Conservation (phyloP, 176 grass and related monocot species). For the Dendrocalamus sinicus region DNA sequence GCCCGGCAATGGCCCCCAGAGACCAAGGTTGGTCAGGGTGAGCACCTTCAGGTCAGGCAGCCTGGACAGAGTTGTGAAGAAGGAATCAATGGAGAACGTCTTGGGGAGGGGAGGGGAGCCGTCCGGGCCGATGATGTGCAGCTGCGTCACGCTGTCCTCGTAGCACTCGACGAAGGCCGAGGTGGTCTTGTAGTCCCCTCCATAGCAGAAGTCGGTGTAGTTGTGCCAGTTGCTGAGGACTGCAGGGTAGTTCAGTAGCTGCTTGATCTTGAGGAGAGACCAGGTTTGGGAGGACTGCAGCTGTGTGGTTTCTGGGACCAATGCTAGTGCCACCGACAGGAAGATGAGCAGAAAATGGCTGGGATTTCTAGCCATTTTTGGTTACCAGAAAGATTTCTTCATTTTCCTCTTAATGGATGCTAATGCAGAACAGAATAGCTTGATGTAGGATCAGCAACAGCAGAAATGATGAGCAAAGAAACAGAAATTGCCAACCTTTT, state of each 20-base stretch:
- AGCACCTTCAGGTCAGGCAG: slow-evolving; percentile 86
- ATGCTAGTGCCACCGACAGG: slow-evolving; percentile 59
- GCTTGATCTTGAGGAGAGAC: slow-evolving; percentile 90
- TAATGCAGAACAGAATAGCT: not conserved
- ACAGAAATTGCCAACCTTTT: not conserved
- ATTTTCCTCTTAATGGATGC: not conserved
- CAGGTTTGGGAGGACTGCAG: slow-evolving; percentile 86
- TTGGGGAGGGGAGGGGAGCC: slow-evolving; percentile 55
- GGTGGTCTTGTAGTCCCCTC: slow-evolving; percentile 57
- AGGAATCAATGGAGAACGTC: slow-evolving; percentile 75
- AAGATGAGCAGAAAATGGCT: slow-evolving; percentile 47
- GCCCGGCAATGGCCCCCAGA: slow-evolving; percentile 78
- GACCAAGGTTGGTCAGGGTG: slow-evolving; percentile 73
- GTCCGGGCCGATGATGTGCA: slow-evolving; percentile 68
- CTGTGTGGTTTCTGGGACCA: slow-evolving; percentile 57
- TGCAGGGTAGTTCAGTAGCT: slow-evolving; percentile 71
- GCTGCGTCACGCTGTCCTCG: slow-evolving; percentile 89
- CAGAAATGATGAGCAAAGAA: slow-evolving; percentile 22
- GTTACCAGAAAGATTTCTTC: not conserved
- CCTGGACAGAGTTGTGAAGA: slow-evolving; percentile 85
- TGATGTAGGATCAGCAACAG: not conserved
- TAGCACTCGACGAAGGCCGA: slow-evolving; percentile 84
- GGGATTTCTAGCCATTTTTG: slow-evolving; percentile 23
- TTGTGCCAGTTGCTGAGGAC: slow-evolving; percentile 68
- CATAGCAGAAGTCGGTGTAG: slow-evolving; percentile 88